Conservation (phyloP, 2,329 filamentous ascomycete genomes). For the Cordyceps farinosa region DNA sequence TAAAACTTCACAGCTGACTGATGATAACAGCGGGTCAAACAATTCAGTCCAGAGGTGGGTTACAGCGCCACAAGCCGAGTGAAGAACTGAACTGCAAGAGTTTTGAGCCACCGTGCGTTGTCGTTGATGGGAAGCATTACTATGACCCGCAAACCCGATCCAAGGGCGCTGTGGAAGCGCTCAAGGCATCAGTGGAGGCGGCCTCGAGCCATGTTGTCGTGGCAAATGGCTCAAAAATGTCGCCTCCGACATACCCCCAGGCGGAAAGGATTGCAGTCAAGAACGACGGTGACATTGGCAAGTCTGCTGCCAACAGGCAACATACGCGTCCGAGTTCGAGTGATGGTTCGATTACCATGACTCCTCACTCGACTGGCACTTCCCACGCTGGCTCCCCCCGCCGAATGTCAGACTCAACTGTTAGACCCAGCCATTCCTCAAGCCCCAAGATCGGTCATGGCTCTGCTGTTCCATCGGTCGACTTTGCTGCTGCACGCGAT, state of each 20-base stretch:
- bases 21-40: constrained; percentile 29
- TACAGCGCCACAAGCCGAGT: constrained; percentile 22
- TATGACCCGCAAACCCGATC: background rate
- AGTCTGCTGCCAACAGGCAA: background rate
- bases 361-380: background rate
- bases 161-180: constrained; percentile 21
- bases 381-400: background rate
- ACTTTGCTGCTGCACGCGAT: background rate
- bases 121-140: constrained; percentile 17
- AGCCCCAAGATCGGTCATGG: background rate
- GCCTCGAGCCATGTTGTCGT: constrained; percentile 23
- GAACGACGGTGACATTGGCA: background rate
- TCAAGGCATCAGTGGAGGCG: constrained; percentile 29
- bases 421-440: background rate
- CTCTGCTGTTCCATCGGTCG: background rate
- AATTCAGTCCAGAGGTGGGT: constrained; percentile 27
- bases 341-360: background rate
- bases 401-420: constrained; percentile 7
- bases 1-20: constrained; percentile 5
- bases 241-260: background rate
- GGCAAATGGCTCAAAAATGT: constrained; percentile 21
- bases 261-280: background rate
- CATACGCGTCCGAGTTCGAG: background rate
- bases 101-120: constrained; percentile 9
- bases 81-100: background rate